A percentile compares a stretch with the other conserved stretches of the same genome.
phyloP scores from a whole-genome alignment of 192 early-diverging fungal species.

The Backusella tarrabulga region DNA sequence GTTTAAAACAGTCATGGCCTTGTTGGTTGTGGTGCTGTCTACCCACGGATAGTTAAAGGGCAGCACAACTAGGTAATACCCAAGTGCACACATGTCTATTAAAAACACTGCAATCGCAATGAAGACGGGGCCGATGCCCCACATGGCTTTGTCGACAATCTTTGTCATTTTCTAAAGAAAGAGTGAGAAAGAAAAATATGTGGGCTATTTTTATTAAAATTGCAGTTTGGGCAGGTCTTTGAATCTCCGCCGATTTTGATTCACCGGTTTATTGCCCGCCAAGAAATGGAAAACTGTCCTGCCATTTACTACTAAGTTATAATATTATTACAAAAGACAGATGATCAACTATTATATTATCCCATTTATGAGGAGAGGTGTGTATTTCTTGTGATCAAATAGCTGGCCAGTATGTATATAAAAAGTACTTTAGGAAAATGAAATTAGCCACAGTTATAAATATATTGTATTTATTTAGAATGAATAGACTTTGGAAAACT shows the following conservation, averaged over 20 bases:
- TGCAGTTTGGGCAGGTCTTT: background rate
- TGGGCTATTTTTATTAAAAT: background rate
- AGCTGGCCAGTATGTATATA: no score
- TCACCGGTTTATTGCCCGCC: no score
- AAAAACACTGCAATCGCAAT: slow-evolving; percentile 47
- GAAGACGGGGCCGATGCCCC: slow-evolving; percentile 48
- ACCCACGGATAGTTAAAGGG: slow-evolving; percentile 47
- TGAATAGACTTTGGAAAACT: no score
- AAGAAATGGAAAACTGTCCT: no score
- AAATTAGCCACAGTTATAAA: no score
- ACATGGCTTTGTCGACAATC: slow-evolving; percentile 42
- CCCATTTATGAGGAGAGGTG: no score
- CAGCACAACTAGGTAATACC: slow-evolving; percentile 46
- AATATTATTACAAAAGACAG: no score
- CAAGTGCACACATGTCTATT: slow-evolving; percentile 40
- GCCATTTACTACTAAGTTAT: no score
- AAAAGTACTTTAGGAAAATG: no score
- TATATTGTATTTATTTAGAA: no score
- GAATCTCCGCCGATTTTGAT: background rate
- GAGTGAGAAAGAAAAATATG: background rate
- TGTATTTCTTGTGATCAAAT: no score
- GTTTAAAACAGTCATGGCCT: slow-evolving; percentile 36
- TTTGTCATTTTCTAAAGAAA: slow-evolving; percentile 21
- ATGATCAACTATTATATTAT: no score
- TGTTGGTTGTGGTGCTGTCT: slow-evolving; percentile 20